Evolutionary conservation across 768 basidiomycete species (phyloP).

Genomic region (Serendipita sp.): DNA sequence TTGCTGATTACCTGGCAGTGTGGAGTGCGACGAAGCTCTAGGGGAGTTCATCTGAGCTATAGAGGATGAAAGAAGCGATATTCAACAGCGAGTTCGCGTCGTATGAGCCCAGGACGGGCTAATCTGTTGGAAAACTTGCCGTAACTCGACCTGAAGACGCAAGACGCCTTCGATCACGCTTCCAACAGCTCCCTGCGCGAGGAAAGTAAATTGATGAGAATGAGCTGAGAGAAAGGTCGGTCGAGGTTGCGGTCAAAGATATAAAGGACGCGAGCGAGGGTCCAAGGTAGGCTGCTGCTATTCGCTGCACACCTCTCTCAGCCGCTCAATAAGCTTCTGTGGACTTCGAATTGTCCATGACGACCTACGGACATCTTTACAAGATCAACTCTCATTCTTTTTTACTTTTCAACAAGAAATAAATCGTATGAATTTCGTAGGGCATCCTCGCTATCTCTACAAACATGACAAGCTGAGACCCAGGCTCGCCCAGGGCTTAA

Average conservation of each 20-base stretch:
- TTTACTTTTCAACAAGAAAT: too few species aligned
- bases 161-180: slow-evolving; percentile 2
- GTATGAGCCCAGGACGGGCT: neutral
- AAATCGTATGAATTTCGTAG: too few species aligned
- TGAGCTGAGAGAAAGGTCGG: neutral
- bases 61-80: neutral
- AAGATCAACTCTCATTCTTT: too few species aligned
- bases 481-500: too few species aligned
- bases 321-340: too few species aligned
- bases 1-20: too few species aligned
- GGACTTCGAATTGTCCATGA: too few species aligned
- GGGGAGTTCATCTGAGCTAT: neutral
- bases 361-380: too few species aligned
- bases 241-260: neutral
- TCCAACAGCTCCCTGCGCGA: neutral
- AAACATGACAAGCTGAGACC: too few species aligned
- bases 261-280: neutral
- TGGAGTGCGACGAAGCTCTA: neutral
- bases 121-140: neutral
- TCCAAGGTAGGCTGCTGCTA: too few species aligned
- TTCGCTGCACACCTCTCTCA: too few species aligned
- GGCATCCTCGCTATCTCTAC: too few species aligned
- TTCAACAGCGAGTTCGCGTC: neutral
- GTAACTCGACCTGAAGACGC: neutral
- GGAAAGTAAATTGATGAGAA: neutral